phyloP scores from a whole-genome alignment of 2,329 filamentous ascomycete species.

The Aspergillus tubingensis region DNA sequence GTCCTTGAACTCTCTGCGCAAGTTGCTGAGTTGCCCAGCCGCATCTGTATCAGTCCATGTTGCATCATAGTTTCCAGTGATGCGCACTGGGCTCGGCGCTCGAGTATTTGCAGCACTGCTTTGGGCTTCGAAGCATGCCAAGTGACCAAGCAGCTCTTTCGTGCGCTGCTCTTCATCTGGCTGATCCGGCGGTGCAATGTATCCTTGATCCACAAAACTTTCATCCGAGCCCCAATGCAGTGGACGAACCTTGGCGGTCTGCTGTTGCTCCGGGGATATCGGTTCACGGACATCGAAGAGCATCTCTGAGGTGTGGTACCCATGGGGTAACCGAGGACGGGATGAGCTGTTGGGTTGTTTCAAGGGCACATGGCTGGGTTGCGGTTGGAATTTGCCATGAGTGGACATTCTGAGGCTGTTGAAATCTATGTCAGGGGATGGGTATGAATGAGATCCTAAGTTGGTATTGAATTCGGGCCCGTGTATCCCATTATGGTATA shows the following conservation, averaged over 20 bases:
- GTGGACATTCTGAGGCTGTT: conserved; percentile 18
- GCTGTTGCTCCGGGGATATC: conserved; percentile 38
- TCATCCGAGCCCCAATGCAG: conserved; percentile 70
- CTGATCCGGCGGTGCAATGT: conserved; percentile 57
- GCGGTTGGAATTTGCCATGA: conserved; percentile 23
- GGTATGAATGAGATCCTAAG: conserved; percentile 33
- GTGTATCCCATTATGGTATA: conserved; percentile 41
- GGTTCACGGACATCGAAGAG: conserved; percentile 41
- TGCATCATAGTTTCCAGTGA: conserved; percentile 13
- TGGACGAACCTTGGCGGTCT: conserved; percentile 41
- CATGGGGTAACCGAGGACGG: conserved; percentile 30
- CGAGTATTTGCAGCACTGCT: conserved; percentile 62
- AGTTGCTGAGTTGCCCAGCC: conserved; percentile 9
- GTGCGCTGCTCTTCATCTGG: conserved; percentile 62
- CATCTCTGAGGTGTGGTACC: conserved; percentile 41
- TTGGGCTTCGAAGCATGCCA: conserved; percentile 60
- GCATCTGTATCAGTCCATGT: conserved; percentile 20
- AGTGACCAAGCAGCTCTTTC: conserved; percentile 56
- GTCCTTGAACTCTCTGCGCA: conserved; percentile 19
- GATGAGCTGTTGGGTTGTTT: conserved; percentile 19
- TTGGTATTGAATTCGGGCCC: conserved; percentile 32
- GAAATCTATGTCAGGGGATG: conserved; percentile 25
- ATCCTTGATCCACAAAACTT: conserved; percentile 64
- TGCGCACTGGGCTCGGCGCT: conserved; percentile 56
- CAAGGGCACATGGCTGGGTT: conserved; percentile 12